phyloP scores from a whole-genome alignment of 208 protist genomes.

The Crithidia fasciculata region DNA sequence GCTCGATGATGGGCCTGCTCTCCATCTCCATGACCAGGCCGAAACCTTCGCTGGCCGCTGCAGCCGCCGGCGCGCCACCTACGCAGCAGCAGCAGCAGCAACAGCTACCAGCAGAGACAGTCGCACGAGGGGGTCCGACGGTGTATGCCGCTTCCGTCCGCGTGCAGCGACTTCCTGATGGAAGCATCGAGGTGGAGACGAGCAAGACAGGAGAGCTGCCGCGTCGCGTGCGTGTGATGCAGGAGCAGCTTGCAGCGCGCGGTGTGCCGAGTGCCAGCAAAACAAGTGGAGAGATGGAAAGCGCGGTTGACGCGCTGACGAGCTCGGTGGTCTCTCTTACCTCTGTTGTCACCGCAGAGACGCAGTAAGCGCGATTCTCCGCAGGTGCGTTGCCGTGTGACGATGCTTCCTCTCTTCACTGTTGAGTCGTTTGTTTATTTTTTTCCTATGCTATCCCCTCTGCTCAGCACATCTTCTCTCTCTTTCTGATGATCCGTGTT shows the following conservation, averaged over 20 bases:
- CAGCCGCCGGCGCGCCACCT: background rate
- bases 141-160: slow-evolving; percentile 16
- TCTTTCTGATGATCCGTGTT: background rate
- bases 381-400: background rate
- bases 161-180: slow-evolving; percentile 9
- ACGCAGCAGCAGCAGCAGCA: slow-evolving; percentile 7
- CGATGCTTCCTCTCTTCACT: background rate
- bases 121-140: too few species aligned
- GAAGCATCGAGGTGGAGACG: slow-evolving; percentile 6
- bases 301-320: background rate
- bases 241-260: slow-evolving; percentile 4
- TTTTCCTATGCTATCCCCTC: background rate
- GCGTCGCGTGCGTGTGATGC: slow-evolving; percentile 16
- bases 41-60: background rate
- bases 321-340: slow-evolving; percentile 2
- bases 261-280: background rate
- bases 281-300: background rate
- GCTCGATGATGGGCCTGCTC: background rate
- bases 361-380: background rate
- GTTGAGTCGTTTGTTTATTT: background rate
- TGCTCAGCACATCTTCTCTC: background rate
- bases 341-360: background rate
- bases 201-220: background rate
- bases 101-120: background rate
- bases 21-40: background rate